phyloP scores from a whole-genome alignment of 2,329 filamentous ascomycete genomes.

The Cladosporium sp. region DNA sequence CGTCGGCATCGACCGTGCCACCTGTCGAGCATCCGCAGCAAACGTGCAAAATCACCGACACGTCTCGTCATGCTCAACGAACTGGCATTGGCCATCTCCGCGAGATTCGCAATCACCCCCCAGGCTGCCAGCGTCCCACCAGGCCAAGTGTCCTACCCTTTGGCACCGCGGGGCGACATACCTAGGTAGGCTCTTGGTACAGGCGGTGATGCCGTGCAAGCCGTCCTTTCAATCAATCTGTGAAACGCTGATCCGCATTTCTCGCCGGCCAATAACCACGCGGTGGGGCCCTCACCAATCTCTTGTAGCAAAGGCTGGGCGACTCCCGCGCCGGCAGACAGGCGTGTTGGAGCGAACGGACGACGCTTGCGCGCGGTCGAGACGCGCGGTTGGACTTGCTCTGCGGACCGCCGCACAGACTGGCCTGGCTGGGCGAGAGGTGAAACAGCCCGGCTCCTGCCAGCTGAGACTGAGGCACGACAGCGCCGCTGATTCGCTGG shows the following conservation, averaged over 20 bases:
- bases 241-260: background rate
- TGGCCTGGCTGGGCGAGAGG: background rate
- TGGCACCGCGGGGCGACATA: too few species aligned
- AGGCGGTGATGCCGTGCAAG: background rate
- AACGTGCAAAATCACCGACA: background rate
- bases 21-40: background rate
- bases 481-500: too few species aligned
- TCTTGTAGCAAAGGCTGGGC: background rate
- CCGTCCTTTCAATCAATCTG: background rate
- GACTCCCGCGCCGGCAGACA: too few species aligned
- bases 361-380: background rate
- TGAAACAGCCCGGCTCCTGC: too few species aligned
- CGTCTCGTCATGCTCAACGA: background rate
- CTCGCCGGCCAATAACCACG: background rate
- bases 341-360: too few species aligned
- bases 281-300: background rate
- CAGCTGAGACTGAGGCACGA: too few species aligned
- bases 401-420: background rate
- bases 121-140: background rate
- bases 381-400: background rate
- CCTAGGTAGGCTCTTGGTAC: too few species aligned
- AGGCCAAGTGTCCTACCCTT: background rate
- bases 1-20: background rate
- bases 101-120: too few species aligned
- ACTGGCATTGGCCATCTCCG: too few species aligned